A percentile compares a stretch with the other conserved stretches of the same genome.
phyloP scores from a whole-genome alignment of 164 flowering plant species.

The Macadamia tetraphylla region DNA sequence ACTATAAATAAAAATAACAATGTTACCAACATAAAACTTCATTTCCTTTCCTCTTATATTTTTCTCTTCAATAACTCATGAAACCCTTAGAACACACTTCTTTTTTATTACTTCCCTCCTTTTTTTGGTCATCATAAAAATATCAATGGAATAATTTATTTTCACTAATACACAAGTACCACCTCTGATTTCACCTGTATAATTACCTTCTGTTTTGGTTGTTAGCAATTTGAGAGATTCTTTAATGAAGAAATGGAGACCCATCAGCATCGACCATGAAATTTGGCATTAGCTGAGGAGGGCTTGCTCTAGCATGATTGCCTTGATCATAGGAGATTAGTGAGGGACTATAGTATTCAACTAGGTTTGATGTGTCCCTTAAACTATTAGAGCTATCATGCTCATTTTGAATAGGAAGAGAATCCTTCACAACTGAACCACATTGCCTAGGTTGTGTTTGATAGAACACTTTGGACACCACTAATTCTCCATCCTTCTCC shows the following conservation, averaged over 20 bases:
- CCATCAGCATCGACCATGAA: conserved; percentile 33
- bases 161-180: not conserved
- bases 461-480: conserved; percentile 72
- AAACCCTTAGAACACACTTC: not conserved
- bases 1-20: not conserved
- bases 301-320: conserved; percentile 20
- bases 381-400: conserved; percentile 10
- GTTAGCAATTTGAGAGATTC: not conserved
- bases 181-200: not conserved
- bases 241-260: conserved; percentile 17
- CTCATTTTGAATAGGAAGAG: conserved; percentile 13
- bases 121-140: not conserved
- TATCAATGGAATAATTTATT: not conserved
- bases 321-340: conserved; percentile 31
- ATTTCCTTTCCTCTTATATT: too few relatives aligned
- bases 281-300: conserved; percentile 21
- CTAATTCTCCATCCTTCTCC: conserved; percentile 76
- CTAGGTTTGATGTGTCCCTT: conserved; percentile 16
- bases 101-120: not conserved
- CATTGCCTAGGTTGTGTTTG: conserved; percentile 86
- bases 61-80: not conserved
- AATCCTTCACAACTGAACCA: conserved; percentile 25
- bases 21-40: not conserved
- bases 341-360: conserved; percentile 27
- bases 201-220: not conserved